Conservation (phyloP, 352 stramenopile genomes). For the Phytophthora constricta region DNA sequence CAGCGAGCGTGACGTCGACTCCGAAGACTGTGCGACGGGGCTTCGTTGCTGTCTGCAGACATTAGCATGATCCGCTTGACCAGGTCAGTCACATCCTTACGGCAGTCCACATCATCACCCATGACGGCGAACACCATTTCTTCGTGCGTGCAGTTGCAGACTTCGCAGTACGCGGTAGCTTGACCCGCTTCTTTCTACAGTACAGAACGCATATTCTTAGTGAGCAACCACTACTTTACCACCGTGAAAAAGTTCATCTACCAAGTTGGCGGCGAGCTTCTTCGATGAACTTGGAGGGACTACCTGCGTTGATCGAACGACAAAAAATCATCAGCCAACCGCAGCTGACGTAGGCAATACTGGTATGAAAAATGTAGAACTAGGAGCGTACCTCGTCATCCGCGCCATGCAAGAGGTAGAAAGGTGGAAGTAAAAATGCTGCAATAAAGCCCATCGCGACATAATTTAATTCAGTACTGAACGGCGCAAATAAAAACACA, state of each 20-base stretch:
- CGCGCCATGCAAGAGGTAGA: conserved; percentile 65
- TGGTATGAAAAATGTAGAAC: not conserved
- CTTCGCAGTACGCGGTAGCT: conserved; percentile 46
- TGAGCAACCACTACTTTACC: not conserved
- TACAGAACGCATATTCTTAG: not conserved
- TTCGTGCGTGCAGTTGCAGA: conserved; percentile 65
- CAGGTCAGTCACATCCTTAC: conserved; percentile 43
- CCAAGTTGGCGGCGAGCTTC: conserved; percentile 56
- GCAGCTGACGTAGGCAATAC: not conserved
- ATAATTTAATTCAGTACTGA: not conserved
- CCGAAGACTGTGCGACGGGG: too few species aligned
- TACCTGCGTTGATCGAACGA: conserved; percentile 36
- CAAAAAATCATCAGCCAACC: not conserved
- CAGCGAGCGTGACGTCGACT: conserved; percentile 13
- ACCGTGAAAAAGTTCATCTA: conserved; percentile 26
- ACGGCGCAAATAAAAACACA: not conserved
- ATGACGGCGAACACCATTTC: conserved; percentile 74
- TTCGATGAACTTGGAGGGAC: conserved; percentile 65
- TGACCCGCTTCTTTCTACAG: conserved; percentile 50
- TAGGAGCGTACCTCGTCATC: conserved; percentile 49
- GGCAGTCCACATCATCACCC: conserved; percentile 62
- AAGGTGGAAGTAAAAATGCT: conserved; percentile 52
- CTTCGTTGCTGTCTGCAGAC: not conserved
- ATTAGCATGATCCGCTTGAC: conserved; percentile 48
- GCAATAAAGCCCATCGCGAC: conserved; percentile 5